phyloP scores from a whole-genome alignment of 1,139 yeast genomes.

The Hansenula lynferdii region DNA sequence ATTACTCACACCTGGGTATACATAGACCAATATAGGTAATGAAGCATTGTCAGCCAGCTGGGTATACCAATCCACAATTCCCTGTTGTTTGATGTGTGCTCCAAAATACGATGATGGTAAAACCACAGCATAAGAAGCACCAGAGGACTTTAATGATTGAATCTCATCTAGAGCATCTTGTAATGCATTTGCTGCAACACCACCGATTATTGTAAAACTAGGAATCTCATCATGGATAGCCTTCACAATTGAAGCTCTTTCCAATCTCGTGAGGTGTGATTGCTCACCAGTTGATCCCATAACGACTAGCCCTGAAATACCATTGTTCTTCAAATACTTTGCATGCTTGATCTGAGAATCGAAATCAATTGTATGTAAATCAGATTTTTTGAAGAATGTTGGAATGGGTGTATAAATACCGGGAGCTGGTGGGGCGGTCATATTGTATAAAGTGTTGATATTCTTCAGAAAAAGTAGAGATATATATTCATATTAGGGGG shows the following conservation, averaged over 20 bases:
- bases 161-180: conserved; percentile 31
- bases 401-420: conserved; percentile 46
- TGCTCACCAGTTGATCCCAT: conserved; percentile 46
- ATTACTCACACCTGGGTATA: conserved; percentile 37
- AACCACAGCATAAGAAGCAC: conserved; percentile 33
- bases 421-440: too few relatives aligned
- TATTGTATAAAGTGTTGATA: too few relatives aligned
- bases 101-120: conserved; percentile 35
- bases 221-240: conserved; percentile 25
- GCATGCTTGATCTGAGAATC: conserved; percentile 41
- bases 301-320: conserved; percentile 41
- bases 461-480: too few relatives aligned
- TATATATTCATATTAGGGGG: too few relatives aligned
- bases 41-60: conserved; percentile 29
- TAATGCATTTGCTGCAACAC: conserved; percentile 31
- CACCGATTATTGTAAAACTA: conserved; percentile 32
- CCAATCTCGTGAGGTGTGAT: conserved; percentile 32
- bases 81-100: conserved; percentile 29
- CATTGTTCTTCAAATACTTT: conserved; percentile 33
- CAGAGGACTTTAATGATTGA: conserved; percentile 27
- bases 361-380: conserved; percentile 33
- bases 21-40: conserved; percentile 33
- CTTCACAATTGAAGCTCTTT: conserved; percentile 28
- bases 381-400: conserved; percentile 41
- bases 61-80: conserved; percentile 32